Base-by-base conservation (phyloP, 192 early-diverging fungal genomes). In the Geosiphon pyriformis region DNA sequence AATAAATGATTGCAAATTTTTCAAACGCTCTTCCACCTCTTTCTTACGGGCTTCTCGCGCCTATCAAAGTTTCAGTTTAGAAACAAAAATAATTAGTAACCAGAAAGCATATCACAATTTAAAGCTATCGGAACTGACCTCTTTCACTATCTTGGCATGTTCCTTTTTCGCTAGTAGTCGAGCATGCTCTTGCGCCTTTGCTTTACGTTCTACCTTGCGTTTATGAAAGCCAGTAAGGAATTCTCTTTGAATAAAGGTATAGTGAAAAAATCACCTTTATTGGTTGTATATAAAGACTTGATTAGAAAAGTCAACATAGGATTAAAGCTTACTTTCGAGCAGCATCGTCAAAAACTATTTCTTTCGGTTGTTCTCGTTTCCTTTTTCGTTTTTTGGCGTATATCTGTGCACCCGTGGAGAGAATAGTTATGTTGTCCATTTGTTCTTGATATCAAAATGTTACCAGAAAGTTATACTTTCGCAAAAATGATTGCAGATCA, bases 171-270 rank as follows among this genome's bases (percentile, higher is more conserved):
- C 82, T 59, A 65, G 59, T 63, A 76, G 66, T 50, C 78, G 73
- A 48, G 78, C 77, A 25, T 67, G 50, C 52, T 78, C 74, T 25
- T 64, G 70, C 32, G 89, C 87, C 11, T 79, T 79, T 34, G 83
- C 83, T 51, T 82, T 82, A 47, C 87, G 79, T 62, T 91, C 82
- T 1, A 85, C 72, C 55, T 91, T 91, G 65, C 89, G 83, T 68
- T 91, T 91, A 67, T 88, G 86, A 69, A 91, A 91, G 23, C 89
- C 87, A 2, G 87, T 91, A 46, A 91, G 73, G 53, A 83, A 91
- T 29, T 87, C 81, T 20, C 85, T 86, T 18, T 42, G 4, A 54
- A 54, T 0, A 2, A 25, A 49, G 34, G 53, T 10, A 65, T 7
- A 54, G 26, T 23, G 20, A 54, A 7, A n/a, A n/a, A n/a, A n/a